Percentiles rank a stretch among this genome's conserved stretches.
Conservation (phyloP, 78 protist species). For the Isochrysis galbana region DNA sequence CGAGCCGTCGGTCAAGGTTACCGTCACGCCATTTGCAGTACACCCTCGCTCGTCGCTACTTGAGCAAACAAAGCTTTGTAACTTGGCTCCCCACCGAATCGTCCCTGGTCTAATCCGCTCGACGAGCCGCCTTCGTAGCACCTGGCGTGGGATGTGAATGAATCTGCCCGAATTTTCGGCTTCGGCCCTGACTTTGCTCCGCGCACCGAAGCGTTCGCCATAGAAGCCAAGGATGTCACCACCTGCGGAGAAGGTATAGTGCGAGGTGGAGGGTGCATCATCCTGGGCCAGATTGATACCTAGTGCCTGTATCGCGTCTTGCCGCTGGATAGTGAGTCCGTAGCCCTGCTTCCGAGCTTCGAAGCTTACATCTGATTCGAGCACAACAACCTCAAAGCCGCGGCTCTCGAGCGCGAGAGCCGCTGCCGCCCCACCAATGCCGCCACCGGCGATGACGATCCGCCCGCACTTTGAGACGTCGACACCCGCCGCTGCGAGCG, state of each 20-base stretch:
- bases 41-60: background rate
- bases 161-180: constrained; percentile 6
- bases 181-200: background rate
- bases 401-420: background rate
- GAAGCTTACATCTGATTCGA: background rate
- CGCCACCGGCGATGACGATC: background rate
- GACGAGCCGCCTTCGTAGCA: background rate
- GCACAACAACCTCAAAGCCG: background rate
- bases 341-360: constrained; percentile 13
- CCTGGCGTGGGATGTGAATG: constrained; percentile 9
- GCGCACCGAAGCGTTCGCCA: constrained; percentile 7
- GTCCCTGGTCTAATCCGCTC: background rate
- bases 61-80: background rate
- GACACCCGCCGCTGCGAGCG: background rate
- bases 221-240: constrained; percentile 27
- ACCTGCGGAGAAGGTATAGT: constrained; percentile 30
- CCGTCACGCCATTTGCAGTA: background rate
- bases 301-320: constrained; percentile 8
- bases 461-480: background rate
- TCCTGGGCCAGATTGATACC: background rate
- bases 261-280: constrained; percentile 21
- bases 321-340: constrained; percentile 36
- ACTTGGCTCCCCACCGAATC: constrained; percentile 14
- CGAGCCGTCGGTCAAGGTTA: constrained; percentile 19
- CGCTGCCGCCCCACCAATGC: background rate